A percentile compares a stretch with the other conserved stretches of the same genome.
Evolutionary conservation across 495 filamentous ascomycete species (phyloP).

Genomic region (Cryomyces minteri): DNA sequence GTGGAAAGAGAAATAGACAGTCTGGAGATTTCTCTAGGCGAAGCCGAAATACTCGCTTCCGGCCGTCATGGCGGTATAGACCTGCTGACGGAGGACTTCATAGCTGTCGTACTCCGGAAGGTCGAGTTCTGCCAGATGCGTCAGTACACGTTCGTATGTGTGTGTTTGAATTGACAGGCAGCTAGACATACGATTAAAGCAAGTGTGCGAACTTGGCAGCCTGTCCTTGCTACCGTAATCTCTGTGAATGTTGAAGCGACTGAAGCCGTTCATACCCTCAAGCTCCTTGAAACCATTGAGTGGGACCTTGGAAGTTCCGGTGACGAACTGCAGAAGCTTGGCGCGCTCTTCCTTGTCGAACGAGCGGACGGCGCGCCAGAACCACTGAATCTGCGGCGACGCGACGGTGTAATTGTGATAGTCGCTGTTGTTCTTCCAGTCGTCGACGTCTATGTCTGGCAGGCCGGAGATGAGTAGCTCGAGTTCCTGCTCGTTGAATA

Average conservation of each 20-base stretch:
- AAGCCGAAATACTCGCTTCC: conserved; percentile 98
- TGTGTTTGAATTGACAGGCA: not conserved
- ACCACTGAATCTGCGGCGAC: conserved; percentile 97
- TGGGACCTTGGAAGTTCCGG: conserved; percentile 94
- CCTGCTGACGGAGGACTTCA: conserved; percentile 65
- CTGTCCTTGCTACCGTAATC: conserved; percentile 97
- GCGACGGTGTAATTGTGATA: conserved; percentile 95
- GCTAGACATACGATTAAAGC: conserved; percentile 86
- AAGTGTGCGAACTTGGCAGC: conserved; percentile 90
- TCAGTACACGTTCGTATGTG: conserved; percentile 15
- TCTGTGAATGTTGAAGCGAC: conserved; percentile 94
- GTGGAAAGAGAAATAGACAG: too few species aligned
- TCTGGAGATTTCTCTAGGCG: conserved; percentile 30
- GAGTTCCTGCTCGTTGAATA: conserved; percentile 97
- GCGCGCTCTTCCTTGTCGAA: conserved; percentile 99
- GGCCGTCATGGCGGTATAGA: conserved; percentile 87
- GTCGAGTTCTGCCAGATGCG: conserved; percentile 60
- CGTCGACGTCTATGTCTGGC: conserved; percentile 92
- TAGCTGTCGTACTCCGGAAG: conserved; percentile 97
- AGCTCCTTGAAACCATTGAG: conserved; percentile 98
- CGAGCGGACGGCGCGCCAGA: conserved; percentile 94
- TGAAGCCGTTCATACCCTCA: conserved; percentile 98
- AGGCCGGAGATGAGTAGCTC: conserved; percentile 94
- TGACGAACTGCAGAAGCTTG: conserved; percentile 95
- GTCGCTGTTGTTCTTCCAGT: conserved; percentile 98